Conservation (phyloP, 768 basidiomycete species). For the Leccinum truebloodii region DNA sequence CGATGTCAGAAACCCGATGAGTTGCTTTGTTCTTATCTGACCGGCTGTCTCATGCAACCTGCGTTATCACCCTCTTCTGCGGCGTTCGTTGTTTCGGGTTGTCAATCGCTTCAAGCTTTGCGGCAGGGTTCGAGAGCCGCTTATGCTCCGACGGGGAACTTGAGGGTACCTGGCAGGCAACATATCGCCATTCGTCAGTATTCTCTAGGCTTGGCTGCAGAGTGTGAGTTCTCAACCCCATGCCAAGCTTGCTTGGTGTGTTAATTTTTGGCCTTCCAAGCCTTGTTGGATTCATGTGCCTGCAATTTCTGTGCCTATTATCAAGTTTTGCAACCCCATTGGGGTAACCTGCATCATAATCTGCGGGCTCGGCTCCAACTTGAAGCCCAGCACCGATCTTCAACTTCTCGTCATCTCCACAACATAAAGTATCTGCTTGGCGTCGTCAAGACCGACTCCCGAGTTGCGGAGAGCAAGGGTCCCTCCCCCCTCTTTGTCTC, state of each 20-base stretch:
- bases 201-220: not conserved
- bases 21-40: not conserved
- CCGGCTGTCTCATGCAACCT: not conserved
- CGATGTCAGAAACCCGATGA: not conserved
- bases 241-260: constrained; percentile 1
- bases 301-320: not conserved
- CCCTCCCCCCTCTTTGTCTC: not conserved
- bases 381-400: not conserved
- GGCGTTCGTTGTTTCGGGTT: not conserved
- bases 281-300: constrained; percentile 1
- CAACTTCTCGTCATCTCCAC: not conserved
- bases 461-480: not conserved
- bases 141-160: constrained; percentile 7
- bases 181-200: constrained; percentile 1
- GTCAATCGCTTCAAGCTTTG: constrained; percentile 10
- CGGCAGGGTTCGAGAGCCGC: constrained; percentile 4
- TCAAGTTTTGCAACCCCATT: not conserved
- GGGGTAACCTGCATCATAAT: not conserved
- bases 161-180: not conserved
- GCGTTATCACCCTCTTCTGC: constrained; percentile 1
- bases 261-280: constrained; percentile 7
- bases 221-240: not conserved
- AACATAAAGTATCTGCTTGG: not conserved
- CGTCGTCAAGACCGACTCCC: not conserved
- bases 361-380: not conserved